phyloP scores from a whole-genome alignment of 2,329 filamentous ascomycete genomes.

The Botrytis squamosa region DNA sequence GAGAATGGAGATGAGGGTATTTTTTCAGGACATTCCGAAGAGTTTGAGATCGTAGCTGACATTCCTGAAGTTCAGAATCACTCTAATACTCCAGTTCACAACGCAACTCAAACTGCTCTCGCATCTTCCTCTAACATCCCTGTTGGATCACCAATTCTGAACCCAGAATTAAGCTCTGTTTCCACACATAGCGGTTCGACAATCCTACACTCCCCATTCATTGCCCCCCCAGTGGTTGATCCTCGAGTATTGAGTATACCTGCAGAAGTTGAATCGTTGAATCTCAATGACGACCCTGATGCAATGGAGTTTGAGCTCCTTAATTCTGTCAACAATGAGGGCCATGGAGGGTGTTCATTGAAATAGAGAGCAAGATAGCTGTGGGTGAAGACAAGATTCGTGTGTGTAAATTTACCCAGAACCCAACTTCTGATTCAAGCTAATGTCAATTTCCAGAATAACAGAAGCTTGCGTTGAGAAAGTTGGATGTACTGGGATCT shows the following conservation, averaged over 20 bases:
- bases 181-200: neutral
- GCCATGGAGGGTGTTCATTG: neutral
- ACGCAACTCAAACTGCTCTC: neutral
- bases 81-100: neutral
- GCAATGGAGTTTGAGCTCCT: neutral
- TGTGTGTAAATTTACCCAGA: neutral
- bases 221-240: neutral
- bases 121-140: neutral
- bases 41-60: neutral
- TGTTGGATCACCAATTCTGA: neutral
- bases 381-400: neutral
- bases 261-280: too few species aligned
- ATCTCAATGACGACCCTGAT: neutral
- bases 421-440: neutral
- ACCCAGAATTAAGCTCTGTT: neutral
- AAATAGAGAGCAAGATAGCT: neutral
- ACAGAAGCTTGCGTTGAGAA: neutral
- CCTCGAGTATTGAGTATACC: neutral
- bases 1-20: too few species aligned
- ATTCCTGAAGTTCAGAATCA: neutral
- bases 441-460: neutral
- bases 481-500: neutral
- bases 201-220: neutral
- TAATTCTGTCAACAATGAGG: neutral
- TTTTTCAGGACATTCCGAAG: neutral